Conservation (phyloP, 177 flowering plant genomes). For the Vitis hybrid region DNA sequence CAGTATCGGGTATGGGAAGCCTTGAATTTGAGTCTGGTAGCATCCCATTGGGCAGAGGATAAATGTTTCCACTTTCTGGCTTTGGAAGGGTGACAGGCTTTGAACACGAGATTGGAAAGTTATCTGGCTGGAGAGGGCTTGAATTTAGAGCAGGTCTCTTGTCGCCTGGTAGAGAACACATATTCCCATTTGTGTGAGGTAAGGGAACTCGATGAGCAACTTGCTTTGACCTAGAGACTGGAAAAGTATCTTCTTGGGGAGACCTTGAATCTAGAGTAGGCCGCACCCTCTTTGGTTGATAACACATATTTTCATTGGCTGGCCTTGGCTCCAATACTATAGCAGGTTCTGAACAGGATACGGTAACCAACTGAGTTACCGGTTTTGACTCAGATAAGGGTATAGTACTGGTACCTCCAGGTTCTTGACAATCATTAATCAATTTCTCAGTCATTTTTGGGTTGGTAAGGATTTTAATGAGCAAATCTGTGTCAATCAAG, state of each 20-base stretch:
- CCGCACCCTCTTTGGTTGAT: background rate
- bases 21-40: background rate
- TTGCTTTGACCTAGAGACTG: background rate
- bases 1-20: no score
- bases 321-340: background rate
- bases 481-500: conserved; percentile 33
- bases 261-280: no score
- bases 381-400: conserved; percentile 1
- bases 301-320: background rate
- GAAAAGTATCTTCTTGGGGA: no score
- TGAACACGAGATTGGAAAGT: no score
- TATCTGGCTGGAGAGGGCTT: no score
- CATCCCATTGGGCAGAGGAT: background rate
- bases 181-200: background rate
- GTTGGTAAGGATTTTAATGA: conserved; percentile 33
- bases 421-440: background rate
- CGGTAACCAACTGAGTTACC: background rate
- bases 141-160: no score
- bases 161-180: no score
- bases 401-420: background rate
- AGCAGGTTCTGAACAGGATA: background rate
- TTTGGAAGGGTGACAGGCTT: no score
- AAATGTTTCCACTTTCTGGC: background rate
- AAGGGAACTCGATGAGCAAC: background rate
- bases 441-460: conserved; percentile 28